These are phyloP conservation scores for Solanum ossicruentum DNA, from an alignment of 257 asterid genomes.

Conservation along the genomic window DNA sequence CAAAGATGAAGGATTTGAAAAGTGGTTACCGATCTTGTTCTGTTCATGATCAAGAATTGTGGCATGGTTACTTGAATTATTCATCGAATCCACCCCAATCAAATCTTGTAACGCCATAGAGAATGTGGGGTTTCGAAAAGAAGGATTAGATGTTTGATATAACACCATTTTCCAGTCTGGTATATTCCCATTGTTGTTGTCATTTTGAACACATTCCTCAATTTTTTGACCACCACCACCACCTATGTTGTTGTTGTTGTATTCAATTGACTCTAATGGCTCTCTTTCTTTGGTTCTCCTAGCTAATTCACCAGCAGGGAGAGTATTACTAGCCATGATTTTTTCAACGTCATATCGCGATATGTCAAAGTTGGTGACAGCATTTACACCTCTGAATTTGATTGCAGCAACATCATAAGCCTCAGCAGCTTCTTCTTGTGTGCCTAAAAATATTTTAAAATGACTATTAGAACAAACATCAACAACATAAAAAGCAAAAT, in stretches of 20 bases:
- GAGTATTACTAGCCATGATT: constrained; percentile 34
- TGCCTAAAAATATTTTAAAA: constrained; percentile 8
- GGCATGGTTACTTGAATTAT: not conserved
- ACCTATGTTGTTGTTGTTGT: not conserved
- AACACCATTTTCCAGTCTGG: constrained; percentile 25
- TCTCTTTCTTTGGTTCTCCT: constrained; percentile 28
- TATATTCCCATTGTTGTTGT: not conserved
- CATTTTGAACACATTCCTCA: not conserved
- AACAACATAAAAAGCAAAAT: too few species aligned
- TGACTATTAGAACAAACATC: not conserved
- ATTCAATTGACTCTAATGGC: constrained; percentile 9
- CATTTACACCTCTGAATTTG: constrained; percentile 35
- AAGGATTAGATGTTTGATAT: constrained; percentile 6
- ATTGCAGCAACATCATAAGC: constrained; percentile 47
- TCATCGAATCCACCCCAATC: constrained; percentile 19
- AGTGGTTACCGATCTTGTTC: constrained; percentile 16
- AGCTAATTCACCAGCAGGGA: constrained; percentile 22
- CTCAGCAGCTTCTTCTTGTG: constrained; percentile 49
- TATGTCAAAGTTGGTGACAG: constrained; percentile 37
- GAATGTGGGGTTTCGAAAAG: constrained; percentile 6
- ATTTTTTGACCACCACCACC: not conserved
- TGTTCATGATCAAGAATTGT: constrained; percentile 10
- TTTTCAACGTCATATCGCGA: constrained; percentile 30
- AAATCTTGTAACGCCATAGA: constrained; percentile 34
- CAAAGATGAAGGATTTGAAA: constrained; percentile 43